Base-by-base conservation (phyloP, 345 rosid species). In the Eucalyptus grandis region DNA sequence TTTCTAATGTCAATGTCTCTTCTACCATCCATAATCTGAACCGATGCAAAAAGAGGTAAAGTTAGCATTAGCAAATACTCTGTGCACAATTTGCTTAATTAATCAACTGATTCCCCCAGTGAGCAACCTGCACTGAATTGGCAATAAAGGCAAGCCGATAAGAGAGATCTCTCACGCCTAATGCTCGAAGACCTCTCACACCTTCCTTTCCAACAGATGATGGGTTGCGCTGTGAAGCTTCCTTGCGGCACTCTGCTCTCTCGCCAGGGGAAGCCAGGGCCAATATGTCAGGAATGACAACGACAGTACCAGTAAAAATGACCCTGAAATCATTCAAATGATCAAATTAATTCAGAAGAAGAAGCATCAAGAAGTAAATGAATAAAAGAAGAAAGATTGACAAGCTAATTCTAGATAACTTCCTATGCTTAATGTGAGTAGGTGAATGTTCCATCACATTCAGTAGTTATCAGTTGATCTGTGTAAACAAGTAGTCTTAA, bases 201-300 rank as follows among this genome's bases (percentile, higher is more conserved):
- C 99, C 99, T 90, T 98, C 99, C 49, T 95, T 90, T 87, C 96
- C 98, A 90, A 89, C 94, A 27, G 92, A 88, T 30, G 97, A 94
- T 89, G 90, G 89, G 89, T 94, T 96, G 82, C 93, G 94, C 86
- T 95, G 98, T 72, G 96, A 82, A 89, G 96, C 95, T 88, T 98
- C 99, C 50, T 95, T 92, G 7, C 96, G 94, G 87, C 97, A 95
- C 92, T 97, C 97, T 58, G 98, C 95, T 93, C 98, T 95, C 95
- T 97, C 99, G 77, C 99, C 99, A 77, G 98, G 98, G 58, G 99
- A 95, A 19, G 98, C 98, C 91, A 98, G 87, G 44, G 99, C 99
- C 89, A 92, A 91, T 92, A 97, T 97, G 91, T 97, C 99, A 14
- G 99, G 99, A 91, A 98, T 96, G 44, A 96, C 99, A 92, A 97